Conservation (phyloP, 163 green algal genomes). For the Scenedesmus sp. region DNA sequence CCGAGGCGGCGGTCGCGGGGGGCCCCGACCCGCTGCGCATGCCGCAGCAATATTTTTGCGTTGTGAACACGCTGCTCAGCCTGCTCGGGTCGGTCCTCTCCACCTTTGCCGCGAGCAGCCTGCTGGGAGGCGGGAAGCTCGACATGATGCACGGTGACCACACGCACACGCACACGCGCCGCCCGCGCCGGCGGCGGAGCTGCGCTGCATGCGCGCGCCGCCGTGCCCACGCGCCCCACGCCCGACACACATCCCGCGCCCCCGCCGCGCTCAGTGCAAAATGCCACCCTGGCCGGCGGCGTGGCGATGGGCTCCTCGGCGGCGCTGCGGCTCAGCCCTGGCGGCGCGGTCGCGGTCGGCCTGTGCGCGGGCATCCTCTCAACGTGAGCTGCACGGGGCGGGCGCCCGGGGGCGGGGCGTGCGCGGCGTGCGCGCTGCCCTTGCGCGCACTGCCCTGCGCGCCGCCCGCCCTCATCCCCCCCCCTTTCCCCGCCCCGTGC, state of each 20-base stretch:
- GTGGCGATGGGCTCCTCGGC: constrained; percentile 72
- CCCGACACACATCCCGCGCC: too few relatives aligned
- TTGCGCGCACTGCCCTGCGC: too few relatives aligned
- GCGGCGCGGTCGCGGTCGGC: constrained; percentile 40
- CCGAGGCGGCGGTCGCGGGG: not conserved
- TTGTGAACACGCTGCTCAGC: constrained; percentile 74
- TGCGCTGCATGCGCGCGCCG: too few relatives aligned
- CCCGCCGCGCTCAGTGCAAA: constrained; percentile 80
- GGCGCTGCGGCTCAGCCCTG: constrained; percentile 48
- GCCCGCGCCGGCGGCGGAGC: too few relatives aligned
- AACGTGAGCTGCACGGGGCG: too few relatives aligned
- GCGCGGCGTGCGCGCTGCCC: too few relatives aligned
- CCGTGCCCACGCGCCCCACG: too few relatives aligned
- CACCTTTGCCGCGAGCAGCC: constrained; percentile 53
- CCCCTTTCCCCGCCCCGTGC: too few relatives aligned
- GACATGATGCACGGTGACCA: constrained; percentile 59
- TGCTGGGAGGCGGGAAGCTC: constrained; percentile 43
- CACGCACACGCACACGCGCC: too few relatives aligned
- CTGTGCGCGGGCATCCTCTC: constrained; percentile 39
- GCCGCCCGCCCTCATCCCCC: too few relatives aligned
- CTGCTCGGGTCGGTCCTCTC: constrained; percentile 64
- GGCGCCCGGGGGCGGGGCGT: too few relatives aligned
- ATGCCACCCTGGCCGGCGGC: constrained; percentile 70
- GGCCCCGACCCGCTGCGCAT: not conserved
- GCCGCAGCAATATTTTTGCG: constrained; percentile 45